Evolutionary conservation across 1,284 basidiomycete genomes (phyloP), one percentile per base, ranked within the genome.

Genomic region (Hortiboletus rubellus): DNA sequence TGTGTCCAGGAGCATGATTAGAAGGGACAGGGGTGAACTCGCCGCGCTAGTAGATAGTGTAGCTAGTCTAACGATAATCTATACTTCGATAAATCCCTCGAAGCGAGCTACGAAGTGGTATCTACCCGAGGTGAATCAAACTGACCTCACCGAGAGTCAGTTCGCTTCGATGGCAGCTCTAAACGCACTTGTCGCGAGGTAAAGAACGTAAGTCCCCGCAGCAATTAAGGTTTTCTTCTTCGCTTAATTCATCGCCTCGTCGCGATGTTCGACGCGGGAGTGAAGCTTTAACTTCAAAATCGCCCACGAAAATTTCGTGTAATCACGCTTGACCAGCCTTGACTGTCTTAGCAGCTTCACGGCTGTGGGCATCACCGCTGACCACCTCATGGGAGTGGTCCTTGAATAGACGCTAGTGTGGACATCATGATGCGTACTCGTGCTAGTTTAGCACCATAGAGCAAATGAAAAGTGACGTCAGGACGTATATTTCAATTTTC

Each of bases 141-240:
- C 7, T 27, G 27, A 27, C 27, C 27, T 27, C 27, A 27, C 22
- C 3, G 22, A 22, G 22, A 22, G 27, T 27, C 27, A 27, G 27
- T 27, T 27, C 27, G 27, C 27, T 27, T 27, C 27, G 27, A 27
- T 27, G 27, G 27, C 27, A 27, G 27, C 27, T 27, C 7, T 27
- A 27, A 27, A 27, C 27, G 27, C 41, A 22, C 44, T 37, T 48
- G 61, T 69, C 43, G 55, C 48, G 48, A 68, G 48, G 61, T 49
- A 18, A 46, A 47, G 40, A 59, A 71, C 67, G 66, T 67, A 71
- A 67, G 60, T 66, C 55, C 46, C 43, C 55, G 42, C 50, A 55
- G 41, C 11, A 49, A 54, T 61, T 47, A 54, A 53, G 1, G 40
- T 58, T 56, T 55, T 42, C 46, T 53, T 51, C 47, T 61, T 40